Conservation (phyloP, 371 early-diverging fungal species). For the Mortierella sp. region DNA sequence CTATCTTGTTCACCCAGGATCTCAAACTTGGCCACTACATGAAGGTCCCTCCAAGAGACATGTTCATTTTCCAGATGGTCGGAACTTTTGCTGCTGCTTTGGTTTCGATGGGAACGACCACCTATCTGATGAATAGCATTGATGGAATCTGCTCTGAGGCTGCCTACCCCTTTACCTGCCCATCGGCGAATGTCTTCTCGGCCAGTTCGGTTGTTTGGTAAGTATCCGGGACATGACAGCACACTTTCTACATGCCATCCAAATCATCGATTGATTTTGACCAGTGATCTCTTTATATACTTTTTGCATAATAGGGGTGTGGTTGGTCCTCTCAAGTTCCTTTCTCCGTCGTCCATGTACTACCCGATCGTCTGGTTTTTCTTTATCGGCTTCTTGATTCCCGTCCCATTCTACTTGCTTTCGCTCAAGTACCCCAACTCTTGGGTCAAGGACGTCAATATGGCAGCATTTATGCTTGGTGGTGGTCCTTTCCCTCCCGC, state of each 20-base stretch:
- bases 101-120: constrained; percentile 60
- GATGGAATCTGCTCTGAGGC: constrained; percentile 40
- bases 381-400: constrained; percentile 67
- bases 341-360: constrained; percentile 72
- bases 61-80: constrained; percentile 72
- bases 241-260: not conserved
- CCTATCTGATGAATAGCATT: constrained; percentile 39
- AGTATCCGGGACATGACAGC: constrained; percentile 15
- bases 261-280: not conserved
- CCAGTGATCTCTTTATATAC: not conserved
- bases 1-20: constrained; percentile 60
- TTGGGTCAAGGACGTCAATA: constrained; percentile 56
- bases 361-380: constrained; percentile 68
- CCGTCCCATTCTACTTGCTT: constrained; percentile 66
- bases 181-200: constrained; percentile 54
- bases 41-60: constrained; percentile 76
- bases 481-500: constrained; percentile 59
- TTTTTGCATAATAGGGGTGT: constrained; percentile 57
- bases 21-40: constrained; percentile 76
- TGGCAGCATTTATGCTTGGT: constrained; percentile 63
- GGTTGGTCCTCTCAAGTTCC: constrained; percentile 79
- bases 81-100: constrained; percentile 64
- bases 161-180: constrained; percentile 54
- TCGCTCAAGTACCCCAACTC: constrained; percentile 57
- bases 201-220: constrained; percentile 61